Base-by-base conservation (phyloP, 306 rosid genomes). In the Oxytropis ochrocephala region DNA sequence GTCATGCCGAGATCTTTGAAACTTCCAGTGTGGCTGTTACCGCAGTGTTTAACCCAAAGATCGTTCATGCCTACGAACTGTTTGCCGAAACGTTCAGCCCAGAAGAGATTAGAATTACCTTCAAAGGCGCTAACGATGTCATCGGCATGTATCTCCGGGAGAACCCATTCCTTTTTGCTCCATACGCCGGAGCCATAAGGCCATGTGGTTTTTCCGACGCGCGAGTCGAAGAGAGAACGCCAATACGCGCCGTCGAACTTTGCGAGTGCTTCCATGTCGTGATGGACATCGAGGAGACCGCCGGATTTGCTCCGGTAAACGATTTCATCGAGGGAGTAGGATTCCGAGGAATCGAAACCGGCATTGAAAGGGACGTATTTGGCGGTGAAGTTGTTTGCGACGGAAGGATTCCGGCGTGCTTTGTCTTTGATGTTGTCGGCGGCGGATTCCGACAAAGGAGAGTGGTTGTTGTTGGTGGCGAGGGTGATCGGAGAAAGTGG, bases 161-260 rank as follows among this genome's bases (percentile, higher is more conserved):
- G 70, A 2, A 91, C 96, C 97, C 97, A 91, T 73, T 88, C 96
- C 75, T 91, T 91, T 76, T 91, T 91, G 78, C 91, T 85, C 96
- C 97, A 88, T 1, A 91, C 97, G 4, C 97, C 96, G 14, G 96
- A 91, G 2, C 97, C 97, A 66, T 91, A 91, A 1, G 97, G 96
- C 97, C 97, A 88, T 0, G 93, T 78, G 18, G 96, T 91, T 68
- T 57, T 85, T 12, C 97, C 97, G n/a, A 91, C 96, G 72, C 96
- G 95, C 75, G 97, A 88, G 69, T 91, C 96, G 35, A 91, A 91
- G 3, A 91, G 83, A 11, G 78, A 30, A 1, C 88, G 80, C 97
- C 96, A 86, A 75, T 91, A 88, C 61, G 84, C 93, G 51, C 97
- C 97, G 74, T 81, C 88, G 67, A 59, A 88, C 62, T 59, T 76